Base-by-base conservation (phyloP, 2,329 filamentous ascomycete species). In the Exophiala sideris region DNA sequence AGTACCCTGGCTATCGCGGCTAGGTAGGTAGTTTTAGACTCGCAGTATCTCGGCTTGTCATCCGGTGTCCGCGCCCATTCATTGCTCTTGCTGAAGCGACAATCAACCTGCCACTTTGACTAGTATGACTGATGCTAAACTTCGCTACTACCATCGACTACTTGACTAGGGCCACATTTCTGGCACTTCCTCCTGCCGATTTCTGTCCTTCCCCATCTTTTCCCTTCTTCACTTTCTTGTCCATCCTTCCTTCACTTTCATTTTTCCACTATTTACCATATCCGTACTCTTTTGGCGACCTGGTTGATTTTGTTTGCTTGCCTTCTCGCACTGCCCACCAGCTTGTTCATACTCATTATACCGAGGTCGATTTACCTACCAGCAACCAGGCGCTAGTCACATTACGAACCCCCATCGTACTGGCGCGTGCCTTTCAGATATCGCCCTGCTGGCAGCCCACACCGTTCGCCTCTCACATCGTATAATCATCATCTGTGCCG, bases 151-250 rank as follows among this genome's bases (percentile, higher is more conserved):
- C 41, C 41, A 33, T 44, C 41, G 24, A 29, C 24, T 29, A 44
- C 41, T 12, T 8, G 18, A 44, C 41, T 44, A 44, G 41, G 41
- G 44, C 45, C 34, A 55, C 40, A 45, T 50, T 47, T 42, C 45
- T 45, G 21, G 48, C 34, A 50, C 47, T 51, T 48, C 44, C 36
- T 61, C 50, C 49, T 49, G 44, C 50, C 56, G 16, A 40, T 50
- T 42, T 50, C 46, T 33, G 40, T 45, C 48, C 44, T 53, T 48
- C 55, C 48, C 47, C 39, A 52, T 49, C 47, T 45, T 54, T 50
- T 50, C 52, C 24, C 48, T 46, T 46, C 47, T 47, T 45, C 21
- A 42, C 48, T 46, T 44, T 48, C 34, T 49, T 45, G 42, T 50
- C 39, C 50, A 52, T 54, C 49, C 47, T 47, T 45, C 36, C 48